Evolutionary conservation across 768 basidiomycete species (phyloP), one percentile per base, ranked within the genome.

Genomic region (Boletus subcaerulescens): DNA sequence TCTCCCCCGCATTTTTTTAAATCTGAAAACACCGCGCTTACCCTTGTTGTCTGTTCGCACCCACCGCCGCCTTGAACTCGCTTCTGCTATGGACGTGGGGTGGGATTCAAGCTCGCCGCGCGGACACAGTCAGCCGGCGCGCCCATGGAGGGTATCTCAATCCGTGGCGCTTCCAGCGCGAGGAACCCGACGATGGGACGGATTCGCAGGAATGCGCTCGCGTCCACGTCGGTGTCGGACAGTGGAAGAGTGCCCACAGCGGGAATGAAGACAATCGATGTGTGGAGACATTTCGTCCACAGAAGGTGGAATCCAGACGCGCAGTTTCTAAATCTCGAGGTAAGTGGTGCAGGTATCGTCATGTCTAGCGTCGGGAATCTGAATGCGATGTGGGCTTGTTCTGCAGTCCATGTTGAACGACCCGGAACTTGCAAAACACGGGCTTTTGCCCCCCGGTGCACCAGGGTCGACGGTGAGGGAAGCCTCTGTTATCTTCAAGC

Each of bases 401-500:
- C 61, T 58, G 32, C 57, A 94, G 91, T 81, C 83, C 50, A 85
- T 98, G 79, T 72, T 80, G 50, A 83, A 89, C 33, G 94, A 97
- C 67, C 82, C 86, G 39, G 74, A 86, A 50, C 75, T 97, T 57
- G 83, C 82, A 68, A 87, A 84, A 65, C 72, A 91, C 61, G 80
- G 84, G 42, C 75, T 97, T 29, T 64, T 77, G 29, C 82, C 87
- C 2, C 93, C 92, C 4, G 91, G 91, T 8, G 74, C 75, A 24
- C 77, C 80, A 31, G 83, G 86, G 11, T 83, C 88, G 32, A 76
- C 81, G 24, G 66, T 72, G 20, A 82, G 77, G 56, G 88, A 91
- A 62, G 85, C 88, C 0, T 82, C 87, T 6, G 93, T 95, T 11
- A 85, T 98, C 43, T 94, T 94, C 77, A 94, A 94, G 70, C 76